Conservation (phyloP, 148 eudicot species). For the Rhododendron ovatum region DNA sequence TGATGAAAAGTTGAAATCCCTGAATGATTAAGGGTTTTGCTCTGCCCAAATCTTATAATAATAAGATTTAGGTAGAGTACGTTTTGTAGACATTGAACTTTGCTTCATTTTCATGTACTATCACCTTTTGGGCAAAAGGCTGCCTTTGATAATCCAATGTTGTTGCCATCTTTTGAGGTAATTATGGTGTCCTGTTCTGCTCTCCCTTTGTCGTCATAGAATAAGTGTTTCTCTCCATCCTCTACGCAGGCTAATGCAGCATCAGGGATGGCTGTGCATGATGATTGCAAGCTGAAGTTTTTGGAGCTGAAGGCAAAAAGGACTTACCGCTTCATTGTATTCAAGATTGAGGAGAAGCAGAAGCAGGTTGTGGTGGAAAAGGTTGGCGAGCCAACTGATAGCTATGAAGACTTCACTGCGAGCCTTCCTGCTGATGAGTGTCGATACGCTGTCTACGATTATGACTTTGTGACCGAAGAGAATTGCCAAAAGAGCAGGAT, state of each 20-base stretch:
- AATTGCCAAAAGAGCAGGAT: slow-evolving; percentile 89
- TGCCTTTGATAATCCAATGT: neutral
- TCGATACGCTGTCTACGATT: slow-evolving; percentile 78
- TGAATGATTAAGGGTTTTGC: neutral
- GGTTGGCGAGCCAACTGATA: slow-evolving; percentile 64
- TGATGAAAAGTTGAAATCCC: neutral
- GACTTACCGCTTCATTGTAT: slow-evolving; percentile 68
- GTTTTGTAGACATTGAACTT: neutral
- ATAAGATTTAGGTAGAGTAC: neutral
- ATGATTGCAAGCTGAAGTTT: slow-evolving; percentile 88
- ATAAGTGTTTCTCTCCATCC: neutral
- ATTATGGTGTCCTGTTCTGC: neutral
- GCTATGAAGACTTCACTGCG: slow-evolving; percentile 66
- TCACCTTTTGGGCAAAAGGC: neutral
- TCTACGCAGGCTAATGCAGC: slow-evolving; percentile 69
- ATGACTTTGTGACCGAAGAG: slow-evolving; percentile 74
- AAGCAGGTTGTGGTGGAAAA: slow-evolving; percentile 85
- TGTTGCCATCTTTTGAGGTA: neutral
- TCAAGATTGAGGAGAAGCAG: slow-evolving; percentile 76
- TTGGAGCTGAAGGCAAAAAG: slow-evolving; percentile 87
- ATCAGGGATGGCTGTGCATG: slow-evolving; percentile 93
- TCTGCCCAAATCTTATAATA: neutral
- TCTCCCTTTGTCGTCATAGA: neutral
- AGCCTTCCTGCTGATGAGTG: slow-evolving; percentile 79
- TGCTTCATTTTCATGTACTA: neutral